A percentile compares a stretch with the other conserved stretches of the same genome.
These are phyloP conservation scores for Gautieria morchelliformis DNA, from an alignment of 768 basidiomycete genomes.

Conservation along the genomic window DNA sequence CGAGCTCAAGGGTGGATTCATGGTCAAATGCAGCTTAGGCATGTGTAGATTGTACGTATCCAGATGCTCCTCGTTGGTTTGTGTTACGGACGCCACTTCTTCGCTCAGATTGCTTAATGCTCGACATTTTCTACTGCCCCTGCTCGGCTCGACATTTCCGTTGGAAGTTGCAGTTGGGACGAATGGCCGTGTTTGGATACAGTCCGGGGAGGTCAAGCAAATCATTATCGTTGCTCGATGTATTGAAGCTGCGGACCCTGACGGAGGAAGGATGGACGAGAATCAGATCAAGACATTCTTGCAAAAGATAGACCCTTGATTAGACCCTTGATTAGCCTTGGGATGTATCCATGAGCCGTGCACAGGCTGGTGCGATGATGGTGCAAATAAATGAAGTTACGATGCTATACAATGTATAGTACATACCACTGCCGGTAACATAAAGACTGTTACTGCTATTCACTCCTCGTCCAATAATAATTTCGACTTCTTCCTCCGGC, in stretches of 20 bases:
- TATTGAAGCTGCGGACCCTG: constrained; percentile 74
- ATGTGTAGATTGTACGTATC: constrained; percentile 73
- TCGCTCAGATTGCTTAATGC: constrained; percentile 62
- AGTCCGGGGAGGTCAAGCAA: constrained; percentile 59
- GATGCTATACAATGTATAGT: too few species aligned
- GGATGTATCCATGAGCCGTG: too few species aligned
- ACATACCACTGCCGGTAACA: not conserved
- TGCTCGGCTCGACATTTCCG: constrained; percentile 73
- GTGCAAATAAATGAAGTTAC: too few species aligned
- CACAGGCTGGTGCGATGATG: too few species aligned
- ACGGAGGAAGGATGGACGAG: constrained; percentile 49
- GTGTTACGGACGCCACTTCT: constrained; percentile 1
- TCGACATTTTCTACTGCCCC: constrained; percentile 71
- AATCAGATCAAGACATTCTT: constrained; percentile 43
- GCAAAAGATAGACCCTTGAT: constrained; percentile 31
- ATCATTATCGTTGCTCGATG: constrained; percentile 70
- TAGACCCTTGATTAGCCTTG: constrained; percentile 22
- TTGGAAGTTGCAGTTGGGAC: constrained; percentile 83
- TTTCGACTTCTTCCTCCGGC: constrained; percentile 58
- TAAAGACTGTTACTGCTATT: constrained; percentile 1
- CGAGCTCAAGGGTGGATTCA: constrained; percentile 82
- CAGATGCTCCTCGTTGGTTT: not conserved
- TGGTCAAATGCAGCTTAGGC: constrained; percentile 71
- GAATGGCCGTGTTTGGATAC: constrained; percentile 91
- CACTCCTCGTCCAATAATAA: constrained; percentile 57